Percentiles rank a stretch among this genome's conserved stretches.
These are phyloP conservation scores for Elongisporangium senticosum DNA, from an alignment of 352 stramenopile genomes.

Conservation along the genomic window DNA sequence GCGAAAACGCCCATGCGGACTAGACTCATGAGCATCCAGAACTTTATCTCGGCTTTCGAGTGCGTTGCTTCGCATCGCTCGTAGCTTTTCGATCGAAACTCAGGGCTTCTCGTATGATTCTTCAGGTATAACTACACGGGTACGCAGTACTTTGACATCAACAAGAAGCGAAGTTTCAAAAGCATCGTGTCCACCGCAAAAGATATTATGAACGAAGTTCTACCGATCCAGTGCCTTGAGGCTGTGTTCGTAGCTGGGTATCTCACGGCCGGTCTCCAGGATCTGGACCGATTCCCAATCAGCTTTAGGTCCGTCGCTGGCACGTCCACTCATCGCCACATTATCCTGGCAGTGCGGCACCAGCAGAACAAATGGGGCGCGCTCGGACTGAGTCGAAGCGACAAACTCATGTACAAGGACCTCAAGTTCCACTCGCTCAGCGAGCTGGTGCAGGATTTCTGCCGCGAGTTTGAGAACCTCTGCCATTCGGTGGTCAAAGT, in stretches of 20 bases:
- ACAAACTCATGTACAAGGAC: slow-evolving; percentile 85
- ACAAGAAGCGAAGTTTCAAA: slow-evolving; percentile 87
- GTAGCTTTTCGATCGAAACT: background rate
- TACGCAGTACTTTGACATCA: slow-evolving; percentile 80
- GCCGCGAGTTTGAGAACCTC: slow-evolving; percentile 49
- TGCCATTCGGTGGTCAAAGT: slow-evolving; percentile 71
- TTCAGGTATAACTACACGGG: slow-evolving; percentile 85
- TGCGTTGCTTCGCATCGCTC: slow-evolving; percentile 12
- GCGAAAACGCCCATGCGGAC: slow-evolving; percentile 56
- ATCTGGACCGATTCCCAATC: slow-evolving; percentile 78
- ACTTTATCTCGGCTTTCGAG: slow-evolving; percentile 66
- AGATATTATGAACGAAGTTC: slow-evolving; percentile 75
- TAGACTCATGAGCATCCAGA: slow-evolving; percentile 50
- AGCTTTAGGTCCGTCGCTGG: slow-evolving; percentile 81
- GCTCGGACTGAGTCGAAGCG: slow-evolving; percentile 74
- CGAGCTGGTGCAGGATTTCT: slow-evolving; percentile 69
- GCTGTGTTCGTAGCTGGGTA: slow-evolving; percentile 82
- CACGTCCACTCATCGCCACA: slow-evolving; percentile 65
- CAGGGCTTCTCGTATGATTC: background rate
- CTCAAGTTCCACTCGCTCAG: slow-evolving; percentile 74
- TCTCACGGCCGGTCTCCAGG: slow-evolving; percentile 55
- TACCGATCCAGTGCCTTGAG: slow-evolving; percentile 88
- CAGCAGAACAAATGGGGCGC: slow-evolving; percentile 79
- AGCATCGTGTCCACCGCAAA: slow-evolving; percentile 82
- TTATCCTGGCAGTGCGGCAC: slow-evolving; percentile 69